Percentiles rank a stretch among this genome's conserved stretches.
Evolutionary conservation across 2,329 filamentous ascomycete genomes (phyloP).

Genomic region (Escovopsis sp.): DNA sequence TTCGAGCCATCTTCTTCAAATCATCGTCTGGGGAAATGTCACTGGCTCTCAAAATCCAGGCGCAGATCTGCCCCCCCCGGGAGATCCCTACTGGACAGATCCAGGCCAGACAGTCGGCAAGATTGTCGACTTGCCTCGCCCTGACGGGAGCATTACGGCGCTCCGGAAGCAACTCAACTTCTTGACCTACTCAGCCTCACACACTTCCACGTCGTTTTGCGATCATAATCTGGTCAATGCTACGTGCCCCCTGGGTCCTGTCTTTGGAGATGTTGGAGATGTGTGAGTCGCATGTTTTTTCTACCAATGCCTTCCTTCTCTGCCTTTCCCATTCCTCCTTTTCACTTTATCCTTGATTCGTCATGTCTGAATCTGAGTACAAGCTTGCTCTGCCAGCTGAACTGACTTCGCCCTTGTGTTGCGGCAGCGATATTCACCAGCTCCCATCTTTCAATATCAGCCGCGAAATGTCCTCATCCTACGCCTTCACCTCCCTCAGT

Average conservation of each 20-base stretch:
- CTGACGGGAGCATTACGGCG: conserved; percentile 40
- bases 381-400: too few species aligned
- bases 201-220: conserved; percentile 49
- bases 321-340: neutral
- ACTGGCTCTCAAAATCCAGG: conserved; percentile 49
- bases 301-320: too few species aligned
- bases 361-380: neutral
- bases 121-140: conserved; percentile 48
- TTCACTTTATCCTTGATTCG: neutral
- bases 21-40: conserved; percentile 86
- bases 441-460: conserved; percentile 61
- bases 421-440: conserved; percentile 21
- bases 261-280: conserved; percentile 39
- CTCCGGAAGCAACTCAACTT: conserved; percentile 50
- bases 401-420: neutral
- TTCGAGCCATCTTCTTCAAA: conserved; percentile 48
- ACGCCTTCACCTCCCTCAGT: conserved; percentile 71
- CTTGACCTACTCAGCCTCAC: conserved; percentile 53
- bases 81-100: conserved; percentile 48
- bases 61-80: conserved; percentile 40
- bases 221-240: conserved; percentile 40
- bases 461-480: conserved; percentile 65
- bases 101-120: conserved; percentile 52
- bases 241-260: conserved; percentile 60
- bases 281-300: conserved; percentile 19